phyloP scores from a whole-genome alignment of 257 asterid species.

The Solanum raphanifolium region DNA sequence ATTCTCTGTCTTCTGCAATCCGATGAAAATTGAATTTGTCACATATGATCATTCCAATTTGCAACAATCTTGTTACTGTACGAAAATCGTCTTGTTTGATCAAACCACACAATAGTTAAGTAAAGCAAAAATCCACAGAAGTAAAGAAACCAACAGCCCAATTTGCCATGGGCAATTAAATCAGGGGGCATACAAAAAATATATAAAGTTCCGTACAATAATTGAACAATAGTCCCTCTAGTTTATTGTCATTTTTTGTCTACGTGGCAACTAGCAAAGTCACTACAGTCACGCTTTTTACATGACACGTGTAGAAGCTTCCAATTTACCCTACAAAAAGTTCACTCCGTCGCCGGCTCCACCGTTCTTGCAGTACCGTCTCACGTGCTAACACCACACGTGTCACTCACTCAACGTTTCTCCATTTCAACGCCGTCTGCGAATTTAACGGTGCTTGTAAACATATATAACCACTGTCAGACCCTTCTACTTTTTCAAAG shows the following conservation, averaged over 20 bases:
- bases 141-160: background rate
- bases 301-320: conserved; percentile 21
- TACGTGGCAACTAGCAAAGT: background rate
- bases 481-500: background rate
- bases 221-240: background rate
- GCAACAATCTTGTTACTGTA: background rate
- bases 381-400: conserved; percentile 39
- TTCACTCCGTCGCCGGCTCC: conserved; percentile 15
- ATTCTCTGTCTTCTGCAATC: rapidly evolving
- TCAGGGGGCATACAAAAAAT: background rate
- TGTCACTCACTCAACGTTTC: conserved; percentile 1
- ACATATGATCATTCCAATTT: background rate
- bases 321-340: background rate
- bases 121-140: background rate
- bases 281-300: conserved; percentile 1
- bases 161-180: background rate
- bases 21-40: background rate
- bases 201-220: background rate
- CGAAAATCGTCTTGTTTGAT: background rate
- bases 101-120: background rate
- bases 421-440: conserved; percentile 7
- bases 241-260: background rate
- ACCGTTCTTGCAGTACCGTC: conserved; percentile 1
- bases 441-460: background rate
- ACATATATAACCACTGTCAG: background rate